phyloP scores from a whole-genome alignment of 495 filamentous ascomycete genomes.

The Aspergillus carlsbadensis region DNA sequence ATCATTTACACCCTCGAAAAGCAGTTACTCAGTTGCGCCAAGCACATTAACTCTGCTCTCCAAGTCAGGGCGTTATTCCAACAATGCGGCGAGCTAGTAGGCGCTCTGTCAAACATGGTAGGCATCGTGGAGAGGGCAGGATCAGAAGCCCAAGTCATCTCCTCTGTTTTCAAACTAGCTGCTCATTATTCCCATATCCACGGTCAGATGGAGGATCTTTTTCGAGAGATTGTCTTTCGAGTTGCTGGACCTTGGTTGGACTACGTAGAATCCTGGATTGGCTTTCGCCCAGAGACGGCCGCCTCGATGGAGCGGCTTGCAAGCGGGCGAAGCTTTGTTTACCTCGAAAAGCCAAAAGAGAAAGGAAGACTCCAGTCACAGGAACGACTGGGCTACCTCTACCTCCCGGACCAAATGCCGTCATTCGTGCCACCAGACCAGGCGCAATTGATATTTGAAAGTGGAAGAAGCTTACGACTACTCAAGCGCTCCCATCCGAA shows the following conservation, averaged over 20 bases:
- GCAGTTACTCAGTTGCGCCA: conserved; percentile 28
- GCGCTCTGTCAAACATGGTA: conserved; percentile 60
- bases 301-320: conserved; percentile 43
- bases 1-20: conserved; percentile 41
- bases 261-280: conserved; percentile 74
- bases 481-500: conserved; percentile 71
- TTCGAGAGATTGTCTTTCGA: conserved; percentile 64
- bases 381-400: conserved; percentile 56
- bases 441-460: conserved; percentile 69
- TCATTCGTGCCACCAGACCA: conserved; percentile 65
- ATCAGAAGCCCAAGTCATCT: conserved; percentile 69
- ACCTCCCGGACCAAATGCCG: conserved; percentile 61
- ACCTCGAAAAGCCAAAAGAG: conserved; percentile 49
- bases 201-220: conserved; percentile 58
- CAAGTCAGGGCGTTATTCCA: conserved; percentile 68
- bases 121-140: conserved; percentile 47
- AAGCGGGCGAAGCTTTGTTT: conserved; percentile 56
- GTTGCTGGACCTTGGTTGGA: conserved; percentile 68
- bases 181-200: conserved; percentile 63
- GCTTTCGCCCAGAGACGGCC: conserved; percentile 58
- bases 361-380: conserved; percentile 54
- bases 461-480: conserved; percentile 72
- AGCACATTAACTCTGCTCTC: conserved; percentile 42
- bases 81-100: conserved; percentile 61
- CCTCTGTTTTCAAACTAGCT: conserved; percentile 61